A percentile compares a stretch with the other conserved stretches of the same genome.
Conservation (phyloP, 345 rosid genomes). For the Clausena lansium region DNA sequence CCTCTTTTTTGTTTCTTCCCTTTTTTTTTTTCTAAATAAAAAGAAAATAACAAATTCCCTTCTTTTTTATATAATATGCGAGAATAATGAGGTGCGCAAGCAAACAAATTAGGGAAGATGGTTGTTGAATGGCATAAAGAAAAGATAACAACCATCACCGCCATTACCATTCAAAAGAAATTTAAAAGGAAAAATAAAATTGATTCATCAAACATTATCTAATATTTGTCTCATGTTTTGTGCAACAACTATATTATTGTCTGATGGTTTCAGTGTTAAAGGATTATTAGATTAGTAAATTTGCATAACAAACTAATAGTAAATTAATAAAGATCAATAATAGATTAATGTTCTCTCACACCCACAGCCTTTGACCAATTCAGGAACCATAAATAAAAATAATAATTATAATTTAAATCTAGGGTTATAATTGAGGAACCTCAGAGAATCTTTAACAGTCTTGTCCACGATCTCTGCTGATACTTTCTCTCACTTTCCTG, state of each 20-base stretch:
- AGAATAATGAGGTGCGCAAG: constrained; percentile 34
- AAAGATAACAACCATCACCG: constrained; percentile 35
- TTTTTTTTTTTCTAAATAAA: too few relatives aligned
- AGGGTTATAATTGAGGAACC: constrained; percentile 30
- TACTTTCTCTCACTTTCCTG: constrained; percentile 4
- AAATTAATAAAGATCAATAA: neutral
- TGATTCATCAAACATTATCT: constrained; percentile 3
- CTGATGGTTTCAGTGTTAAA: constrained; percentile 9
- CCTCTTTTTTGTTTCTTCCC: too few relatives aligned
- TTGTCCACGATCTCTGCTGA: constrained; percentile 11
- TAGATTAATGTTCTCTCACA: neutral
- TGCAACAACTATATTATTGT: constrained; percentile 13
- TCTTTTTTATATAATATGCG: neutral
- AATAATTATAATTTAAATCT: neutral
- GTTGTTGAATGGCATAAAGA: constrained; percentile 43
- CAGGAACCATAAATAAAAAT: constrained; percentile 9
- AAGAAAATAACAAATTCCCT: neutral
- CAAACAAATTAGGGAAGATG: constrained; percentile 43
- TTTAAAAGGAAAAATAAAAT: neutral
- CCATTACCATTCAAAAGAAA: constrained; percentile 13
- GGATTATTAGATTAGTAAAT: neutral
- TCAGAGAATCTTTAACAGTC: constrained; percentile 39
- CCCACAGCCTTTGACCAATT: constrained; percentile 32
- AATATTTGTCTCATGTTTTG: constrained; percentile 14
- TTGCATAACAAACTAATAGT: neutral